A percentile compares a stretch with the other conserved stretches of the same genome.
Evolutionary conservation across 257 asterid genomes (phyloP).

Genomic region (Sherardia arvensis): DNA sequence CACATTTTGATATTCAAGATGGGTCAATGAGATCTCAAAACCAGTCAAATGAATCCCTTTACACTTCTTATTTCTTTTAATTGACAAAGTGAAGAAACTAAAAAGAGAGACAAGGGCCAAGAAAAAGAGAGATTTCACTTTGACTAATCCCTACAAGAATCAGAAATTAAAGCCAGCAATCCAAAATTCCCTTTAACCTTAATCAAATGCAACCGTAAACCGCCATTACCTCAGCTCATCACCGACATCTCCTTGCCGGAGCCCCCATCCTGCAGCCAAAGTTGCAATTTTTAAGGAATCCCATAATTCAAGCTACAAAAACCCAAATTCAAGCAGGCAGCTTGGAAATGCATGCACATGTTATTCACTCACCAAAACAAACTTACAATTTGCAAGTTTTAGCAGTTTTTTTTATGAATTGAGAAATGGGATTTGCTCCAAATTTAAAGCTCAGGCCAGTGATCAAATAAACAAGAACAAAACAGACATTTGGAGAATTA

Average conservation of each 20-base stretch:
- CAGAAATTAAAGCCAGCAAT: not conserved
- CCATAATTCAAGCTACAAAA: not conserved
- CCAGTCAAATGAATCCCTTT: constrained; percentile 12
- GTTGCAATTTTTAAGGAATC: not conserved
- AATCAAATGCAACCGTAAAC: constrained; percentile 9
- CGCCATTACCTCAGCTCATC: constrained; percentile 1
- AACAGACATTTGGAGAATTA: constrained; percentile 7
- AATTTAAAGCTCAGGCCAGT: not conserved
- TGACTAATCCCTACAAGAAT: constrained; percentile 19
- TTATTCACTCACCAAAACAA: not conserved
- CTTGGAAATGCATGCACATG: constrained; percentile 1
- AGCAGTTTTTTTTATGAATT: not conserved
- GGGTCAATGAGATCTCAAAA: constrained; percentile 27
- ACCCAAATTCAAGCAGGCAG: not conserved
- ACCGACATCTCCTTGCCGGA: constrained; percentile 4
- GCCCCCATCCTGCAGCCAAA: constrained; percentile 2
- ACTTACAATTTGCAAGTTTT: not conserved
- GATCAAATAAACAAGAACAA: not conserved
- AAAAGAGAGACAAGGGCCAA: constrained; percentile 12
- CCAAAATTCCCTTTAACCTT: not conserved
- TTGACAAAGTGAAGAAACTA: constrained; percentile 15
- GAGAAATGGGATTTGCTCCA: not conserved
- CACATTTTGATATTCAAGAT: constrained; percentile 8
- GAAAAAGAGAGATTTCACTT: constrained; percentile 15
- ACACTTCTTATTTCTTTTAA: constrained; percentile 17